A percentile compares a stretch with the other conserved stretches of the same genome.
These are phyloP conservation scores for Corymbia calophylla DNA, from an alignment of 441 rosid genomes.

Conservation along the genomic window DNA sequence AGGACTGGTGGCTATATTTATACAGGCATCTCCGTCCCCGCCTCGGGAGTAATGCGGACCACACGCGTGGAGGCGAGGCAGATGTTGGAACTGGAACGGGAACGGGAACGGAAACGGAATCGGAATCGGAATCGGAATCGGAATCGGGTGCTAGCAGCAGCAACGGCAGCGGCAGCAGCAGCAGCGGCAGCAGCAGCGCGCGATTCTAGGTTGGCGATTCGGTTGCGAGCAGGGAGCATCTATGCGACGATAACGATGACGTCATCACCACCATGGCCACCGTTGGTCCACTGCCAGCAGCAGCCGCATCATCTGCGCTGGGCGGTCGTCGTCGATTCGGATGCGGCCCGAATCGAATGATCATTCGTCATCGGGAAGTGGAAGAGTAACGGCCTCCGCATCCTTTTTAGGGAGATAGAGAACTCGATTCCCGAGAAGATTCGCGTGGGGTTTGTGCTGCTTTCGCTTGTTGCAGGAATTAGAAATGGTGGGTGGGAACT, in stretches of 20 bases:
- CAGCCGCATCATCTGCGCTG: neutral
- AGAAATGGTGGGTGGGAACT: neutral
- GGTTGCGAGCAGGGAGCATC: neutral
- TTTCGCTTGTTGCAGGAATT: neutral
- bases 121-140: slow-evolving; percentile 2
- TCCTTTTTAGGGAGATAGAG: neutral
- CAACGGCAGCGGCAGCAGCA: neutral
- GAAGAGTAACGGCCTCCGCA: neutral
- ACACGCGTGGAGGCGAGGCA: slow-evolving; percentile 4
- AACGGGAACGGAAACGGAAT: neutral
- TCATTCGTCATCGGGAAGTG: neutral
- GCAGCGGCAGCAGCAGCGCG: neutral
- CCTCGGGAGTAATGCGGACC: neutral
- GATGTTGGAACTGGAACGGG: neutral
- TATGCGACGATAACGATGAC: neutral
- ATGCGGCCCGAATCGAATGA: neutral
- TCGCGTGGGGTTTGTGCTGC: neutral
- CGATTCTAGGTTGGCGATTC: neutral
- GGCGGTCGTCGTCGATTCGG: neutral
- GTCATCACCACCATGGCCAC: neutral
- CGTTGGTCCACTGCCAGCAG: neutral
- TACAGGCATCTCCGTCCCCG: slow-evolving; percentile 22
- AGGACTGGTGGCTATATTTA: slow-evolving; percentile 6
- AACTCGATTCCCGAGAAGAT: neutral
- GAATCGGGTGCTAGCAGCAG: slow-evolving; percentile 4